Base-by-base conservation (phyloP, 73 alveolate species). In the Paramecium sexaurelia region DNA sequence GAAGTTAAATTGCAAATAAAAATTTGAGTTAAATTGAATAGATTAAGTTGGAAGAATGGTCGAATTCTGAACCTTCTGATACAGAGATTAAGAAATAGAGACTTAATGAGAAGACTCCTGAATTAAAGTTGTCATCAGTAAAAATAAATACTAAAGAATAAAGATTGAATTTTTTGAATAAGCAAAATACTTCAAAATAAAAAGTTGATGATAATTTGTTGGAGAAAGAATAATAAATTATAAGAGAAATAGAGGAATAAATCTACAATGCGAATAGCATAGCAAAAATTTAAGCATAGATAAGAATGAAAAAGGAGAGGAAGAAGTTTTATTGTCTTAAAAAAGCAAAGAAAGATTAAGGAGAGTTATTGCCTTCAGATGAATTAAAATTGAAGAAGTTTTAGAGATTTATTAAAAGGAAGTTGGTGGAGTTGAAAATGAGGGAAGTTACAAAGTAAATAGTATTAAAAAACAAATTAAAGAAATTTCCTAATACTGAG, bases 41-140 rank as follows among this genome's bases (percentile, higher is more conserved):
- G 32, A 43, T 32, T 4, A 7, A 22, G 13, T 35, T 71, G 27
- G 69, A 29, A 26, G 41, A 26, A 78, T 78, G 90, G 90, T 78
- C 90, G 3, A 78, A 78, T 24, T 78, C 90, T n/a, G 90, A 78
- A n/a, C 90, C 90, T 1, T 78, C 90, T 13, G 90, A 78, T 78
- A 78, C 43, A 29, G 90, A 78, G 19, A 19, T 78, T 26, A 78
- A 78, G 19, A 78, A 45, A 40, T 39, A 41, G 22, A 37, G 73
- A 17, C 19, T 29, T 13, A 37, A 40, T 39, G 90, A 78, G 27
- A 78, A 19, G 6, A 6, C 45, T 8, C 15, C 55, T 40, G 40
- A 37, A 41, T 9, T 78, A 11, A 78, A 45, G 29, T 5, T 73
- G 35, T 17, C 68, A 13, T 29, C 15, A 11, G 45, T 17, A 6